Evolutionary conservation across 2,329 filamentous ascomycete species (phyloP).

Genomic region (Graphilbum sp.): DNA sequence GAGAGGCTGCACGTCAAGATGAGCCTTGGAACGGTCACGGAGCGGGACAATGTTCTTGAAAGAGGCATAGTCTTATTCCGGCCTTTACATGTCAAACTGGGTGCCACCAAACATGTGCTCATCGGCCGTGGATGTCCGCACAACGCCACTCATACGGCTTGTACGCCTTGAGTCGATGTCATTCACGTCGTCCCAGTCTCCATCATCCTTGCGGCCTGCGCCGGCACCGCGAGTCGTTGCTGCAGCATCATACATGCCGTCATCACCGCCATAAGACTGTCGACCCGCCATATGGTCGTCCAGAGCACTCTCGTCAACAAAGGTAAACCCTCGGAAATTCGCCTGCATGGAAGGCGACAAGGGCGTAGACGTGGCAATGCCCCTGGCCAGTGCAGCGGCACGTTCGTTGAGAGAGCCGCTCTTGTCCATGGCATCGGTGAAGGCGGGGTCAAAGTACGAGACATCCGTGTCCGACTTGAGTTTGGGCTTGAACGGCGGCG

Average conservation of each 20-base stretch:
- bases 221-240: conserved; percentile 22
- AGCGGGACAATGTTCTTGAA: too few species aligned
- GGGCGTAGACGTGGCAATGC: conserved; percentile 78
- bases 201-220: conserved; percentile 20
- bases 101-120: conserved; percentile 46
- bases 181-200: conserved; percentile 43
- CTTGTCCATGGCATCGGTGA: conserved; percentile 82
- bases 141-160: conserved; percentile 49
- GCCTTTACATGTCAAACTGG: conserved; percentile 44
- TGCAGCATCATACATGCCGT: conserved; percentile 44
- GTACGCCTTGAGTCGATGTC: conserved; percentile 33
- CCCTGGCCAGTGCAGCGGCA: conserved; percentile 69
- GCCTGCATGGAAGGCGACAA: conserved; percentile 91
- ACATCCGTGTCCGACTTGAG: conserved; percentile 91
- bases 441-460: conserved; percentile 96
- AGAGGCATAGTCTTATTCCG: too few species aligned
- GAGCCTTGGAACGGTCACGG: too few species aligned
- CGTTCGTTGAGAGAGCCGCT: conserved; percentile 82
- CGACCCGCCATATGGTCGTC: conserved; percentile 62
- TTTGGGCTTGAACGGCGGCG: conserved; percentile 94
- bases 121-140: conserved; percentile 39
- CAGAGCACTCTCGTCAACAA: conserved; percentile 92
- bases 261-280: conserved; percentile 19
- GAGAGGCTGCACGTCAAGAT: too few species aligned
- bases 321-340: conserved; percentile 97